Base-by-base conservation (phyloP, 2,329 filamentous ascomycete genomes). In the Ilyonectria sp. region DNA sequence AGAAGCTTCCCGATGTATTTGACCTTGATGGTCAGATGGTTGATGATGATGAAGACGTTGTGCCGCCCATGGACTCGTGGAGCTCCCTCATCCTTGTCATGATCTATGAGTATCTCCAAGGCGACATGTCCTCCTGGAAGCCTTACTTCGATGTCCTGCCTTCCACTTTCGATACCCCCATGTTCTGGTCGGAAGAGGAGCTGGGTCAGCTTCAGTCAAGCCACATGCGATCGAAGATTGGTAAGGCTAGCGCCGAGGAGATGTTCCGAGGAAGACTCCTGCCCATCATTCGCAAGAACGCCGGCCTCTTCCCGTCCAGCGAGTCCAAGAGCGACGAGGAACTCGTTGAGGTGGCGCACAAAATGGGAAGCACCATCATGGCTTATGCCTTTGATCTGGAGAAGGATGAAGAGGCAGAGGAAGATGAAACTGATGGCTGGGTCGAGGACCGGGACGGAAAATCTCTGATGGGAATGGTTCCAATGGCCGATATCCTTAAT, bases 341-440 rank as follows among this genome's bases (percentile, higher is more conserved):
- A 26, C 78, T 90, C 2, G 69, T 88, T 2, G 69, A 72, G 8
- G 76, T 90, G 19, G 92, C 93, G 59, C 94, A 97, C 78, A 87
- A 90, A 9, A 95, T 97, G 91, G 94, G 93, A 1, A 95, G 92
- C 68, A 90, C 92, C 17, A 95, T 97, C 72, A 97, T 97, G 94
- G 92, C 94, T 0, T 97, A 97, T 77, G 94, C 94, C 0, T 97
- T 97, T 77, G 94, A 97, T 72, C 87, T 97, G 7, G 88, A 89
- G 54, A 84, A 84, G 8, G 82, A 85, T 0, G 87, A 90, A 5
- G 85, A 89, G 0, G 79, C 83, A 0, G 86, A 90, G 23, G 88
- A 90, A 17, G 85, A 88, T 3, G 87, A 91, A 13, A 83, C 87
- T 7, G 90, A 90, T 26, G 90, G 89, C 49, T 92, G 91, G 83